Evolutionary conservation across 108 stramenopile species (phyloP), one percentile per base, ranked within the genome.

Genomic region (Skeletonema costatum): DNA sequence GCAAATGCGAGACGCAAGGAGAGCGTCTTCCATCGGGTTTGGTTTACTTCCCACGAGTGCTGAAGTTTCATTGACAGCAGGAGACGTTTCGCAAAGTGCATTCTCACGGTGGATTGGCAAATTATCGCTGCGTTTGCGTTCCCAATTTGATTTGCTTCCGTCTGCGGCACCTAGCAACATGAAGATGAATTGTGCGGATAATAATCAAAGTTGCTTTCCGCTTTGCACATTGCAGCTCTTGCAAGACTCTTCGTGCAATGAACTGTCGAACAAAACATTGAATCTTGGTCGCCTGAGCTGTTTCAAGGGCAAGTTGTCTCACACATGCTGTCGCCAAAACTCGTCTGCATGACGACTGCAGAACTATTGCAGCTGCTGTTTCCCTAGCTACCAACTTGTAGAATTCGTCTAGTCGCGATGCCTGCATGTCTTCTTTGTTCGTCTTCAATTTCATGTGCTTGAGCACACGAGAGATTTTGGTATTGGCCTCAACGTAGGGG

Each of bases 401-500:
- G 17, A 79, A 75, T 39, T 79, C 64, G 30, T 84, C 51, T 5
- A 80, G 64, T 31, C 75, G 68, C 16, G 56, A 75, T 13, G 63
- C 69, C 39, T 80, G 73, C 83, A 84, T 80, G 42, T 75, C 69
- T 60, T 75, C 78, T 36, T 31, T 70, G 11, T 60, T 60, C 5
- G 19, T 63, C 74, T 70, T 84, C 13, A 67, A 51, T 38, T 75
- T 84, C 12, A 35, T 38, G 53, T 60, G 78, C 48, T 84, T 44
- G 16, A 84, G 63, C 10, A 84, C 83, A 21, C 78, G 48, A 16
- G 74, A 70, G 25, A 84, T 64, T 56, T 80, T 84, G 21, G 59
- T 70, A 68, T 84, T 84, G 21, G 78, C 83, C 36, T 79, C 78
- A 0, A 75, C 56, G 35, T 84, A 84, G 8, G 83, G 83, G 56